Evolutionary conservation across 768 basidiomycete species (phyloP).

Genomic region (Lactifluus pinguis): DNA sequence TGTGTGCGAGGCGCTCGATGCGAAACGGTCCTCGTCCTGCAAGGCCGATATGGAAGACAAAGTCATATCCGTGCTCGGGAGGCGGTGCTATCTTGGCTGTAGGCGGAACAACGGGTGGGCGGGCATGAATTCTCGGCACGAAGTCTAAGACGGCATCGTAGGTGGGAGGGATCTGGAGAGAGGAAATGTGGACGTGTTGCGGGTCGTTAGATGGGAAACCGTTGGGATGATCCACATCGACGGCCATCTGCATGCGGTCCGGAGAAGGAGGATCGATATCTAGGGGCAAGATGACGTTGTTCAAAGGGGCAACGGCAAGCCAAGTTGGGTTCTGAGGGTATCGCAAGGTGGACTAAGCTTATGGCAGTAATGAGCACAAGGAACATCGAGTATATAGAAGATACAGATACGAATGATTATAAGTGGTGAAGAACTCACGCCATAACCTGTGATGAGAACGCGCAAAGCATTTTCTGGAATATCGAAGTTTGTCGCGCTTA

Average conservation of each 20-base stretch:
- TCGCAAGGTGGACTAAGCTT: conserved; percentile 23
- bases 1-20: conserved; percentile 59
- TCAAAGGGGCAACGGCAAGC: conserved; percentile 57
- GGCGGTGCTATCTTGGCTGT: conserved; percentile 34
- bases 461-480: conserved; percentile 26
- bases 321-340: conserved; percentile 52
- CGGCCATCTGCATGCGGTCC: conserved; percentile 19
- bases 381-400: not conserved
- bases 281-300: conserved; percentile 39
- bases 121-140: conserved; percentile 49
- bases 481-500: not conserved
- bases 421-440: conserved; percentile 31
- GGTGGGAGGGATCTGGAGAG: conserved; percentile 48
- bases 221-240: conserved; percentile 14
- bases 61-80: conserved; percentile 51
- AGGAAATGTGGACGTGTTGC: conserved; percentile 49
- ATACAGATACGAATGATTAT: not conserved
- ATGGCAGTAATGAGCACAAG: conserved; percentile 11
- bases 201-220: conserved; percentile 10
- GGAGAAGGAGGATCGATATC: conserved; percentile 17
- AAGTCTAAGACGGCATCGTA: conserved; percentile 49
- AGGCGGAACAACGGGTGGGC: conserved; percentile 41
- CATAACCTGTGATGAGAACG: conserved; percentile 44
- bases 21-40: conserved; percentile 59
- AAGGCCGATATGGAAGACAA: conserved; percentile 64